phyloP scores from a whole-genome alignment of 176 grass and related monocot genomes.

The Neostapfia colusana region DNA sequence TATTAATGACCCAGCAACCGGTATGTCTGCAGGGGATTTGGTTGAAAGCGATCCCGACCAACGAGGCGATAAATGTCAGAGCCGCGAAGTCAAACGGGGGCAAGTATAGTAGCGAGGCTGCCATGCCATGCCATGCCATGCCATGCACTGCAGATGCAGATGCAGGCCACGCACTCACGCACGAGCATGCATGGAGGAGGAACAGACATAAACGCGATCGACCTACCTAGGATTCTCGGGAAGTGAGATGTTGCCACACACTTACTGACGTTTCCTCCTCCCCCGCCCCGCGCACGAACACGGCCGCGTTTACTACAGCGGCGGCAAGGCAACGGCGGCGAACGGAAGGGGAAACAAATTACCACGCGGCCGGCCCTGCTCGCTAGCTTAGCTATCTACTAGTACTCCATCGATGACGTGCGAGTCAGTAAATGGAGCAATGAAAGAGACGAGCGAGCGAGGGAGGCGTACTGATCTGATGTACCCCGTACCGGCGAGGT shows the following conservation, averaged over 20 bases:
- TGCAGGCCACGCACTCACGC: no score
- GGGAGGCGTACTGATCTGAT: neutral
- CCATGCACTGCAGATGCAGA: no score
- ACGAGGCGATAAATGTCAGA: neutral
- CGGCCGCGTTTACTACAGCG: no score
- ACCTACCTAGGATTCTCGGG: no score
- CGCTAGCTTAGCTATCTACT: neutral
- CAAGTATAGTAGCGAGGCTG: constrained; percentile 19
- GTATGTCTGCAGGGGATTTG: neutral
- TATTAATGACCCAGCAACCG: constrained; percentile 3
- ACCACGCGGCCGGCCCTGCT: constrained; percentile 1
- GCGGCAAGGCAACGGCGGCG: no score
- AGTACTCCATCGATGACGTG: no score
- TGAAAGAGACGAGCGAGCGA: neutral
- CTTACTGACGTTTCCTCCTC: no score
- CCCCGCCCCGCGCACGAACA: no score
- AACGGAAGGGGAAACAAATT: neutral
- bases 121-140: neutral
- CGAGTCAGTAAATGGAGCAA: constrained; percentile 1
- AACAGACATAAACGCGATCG: no score
- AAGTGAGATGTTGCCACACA: no score
- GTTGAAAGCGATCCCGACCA: neutral
- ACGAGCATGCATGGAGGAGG: neutral
- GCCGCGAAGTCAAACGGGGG: constrained; percentile 11
- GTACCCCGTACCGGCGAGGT: constrained; percentile 2